Base-by-base conservation (phyloP, 345 rosid genomes). In the Capsella bursapastoris region DNA sequence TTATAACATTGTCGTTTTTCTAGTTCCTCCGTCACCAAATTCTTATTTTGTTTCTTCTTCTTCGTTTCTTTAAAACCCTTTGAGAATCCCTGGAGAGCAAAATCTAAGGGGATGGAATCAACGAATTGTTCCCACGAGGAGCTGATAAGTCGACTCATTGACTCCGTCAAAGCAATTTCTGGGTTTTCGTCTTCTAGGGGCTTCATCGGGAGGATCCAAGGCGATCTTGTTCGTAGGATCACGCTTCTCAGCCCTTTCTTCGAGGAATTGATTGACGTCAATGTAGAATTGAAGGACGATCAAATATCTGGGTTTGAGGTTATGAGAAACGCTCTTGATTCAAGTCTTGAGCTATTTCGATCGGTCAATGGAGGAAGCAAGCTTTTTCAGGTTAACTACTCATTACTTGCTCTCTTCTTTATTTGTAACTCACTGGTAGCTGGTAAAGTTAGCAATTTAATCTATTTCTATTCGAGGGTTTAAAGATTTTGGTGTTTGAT, bases 241-340 rank as follows among this genome's bases (percentile, higher is more conserved):
- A 92, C 91, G 91, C 89, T 95, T 34, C 83, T 95, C 80, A 85
- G 94, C 76, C 98, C 99, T 80, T 81, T 92, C 86, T 90, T 95
- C 57, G 96, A 92, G 87, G 99, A 95, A 74, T 83, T 92, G 79
- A 81, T 77, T 37, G 98, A 89, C 56, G 48, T 79, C 6, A 34
- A 70, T 27, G 79, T 76, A 11, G 86, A 71, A 69, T 66, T 83
- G 8, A 25, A 73, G 8, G 69, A 84, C 11, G 90, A 88, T n/a
- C 82, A 70, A 29, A 53, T 83, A 76, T 38, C 59, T 49, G 90
- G 93, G 47, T 86, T 95, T 50, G 82, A 86, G 75, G 62, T 68
- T 64, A 28, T 92, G 84, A 70, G 62, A 22, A 41, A 51, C 68
- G 86, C 87, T 75, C 75, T 95, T 72, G 90, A 82, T 87, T 89